Base-by-base conservation (phyloP, 2,329 filamentous ascomycete species). In the Dactylellina drechsleri region DNA sequence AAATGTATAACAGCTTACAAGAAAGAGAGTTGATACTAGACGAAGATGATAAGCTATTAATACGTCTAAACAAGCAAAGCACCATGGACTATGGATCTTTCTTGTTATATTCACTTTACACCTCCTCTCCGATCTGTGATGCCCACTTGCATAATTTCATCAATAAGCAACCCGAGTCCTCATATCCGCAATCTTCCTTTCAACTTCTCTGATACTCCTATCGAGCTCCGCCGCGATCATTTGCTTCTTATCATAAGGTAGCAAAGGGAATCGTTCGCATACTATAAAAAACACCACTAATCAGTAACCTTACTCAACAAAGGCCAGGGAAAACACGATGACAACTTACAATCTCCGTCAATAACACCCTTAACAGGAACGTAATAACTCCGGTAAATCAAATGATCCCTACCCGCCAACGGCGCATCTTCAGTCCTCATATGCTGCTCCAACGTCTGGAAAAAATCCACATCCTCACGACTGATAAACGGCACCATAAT, bases 381-480 rank as follows among this genome's bases (percentile, higher is more conserved):
- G 82, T 98, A 99, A 83, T 98, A 99, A 77, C 93, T 90, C 77
- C 96, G 87, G 82, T 96, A 99, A 80, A 97, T 96, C 53, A 99
- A 85, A 82, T 99, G 95, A 82, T 99, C 96, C 77, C 96, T 87
- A 49, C 95, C 96, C 18, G 92, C 92, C 54, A 99, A 84, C 6
- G 94, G 94, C 41, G 93, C 87, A 80, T 97, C 93, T 80, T 97
- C 92, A 12, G 87, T 88, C 56, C 94, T 88, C 81, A 99, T 86
- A 80, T 96, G 92, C 80, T 91, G 89, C 83, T 99, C 95, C 23
- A 99, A 86, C 76, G 88, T 92, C 82, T 97, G 93, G 87, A 99
- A 99, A 83, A 99, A 98, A 82, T 98, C 95, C 58, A 96, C 92
- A 79, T 98, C 94, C 80, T 98, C 93, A 43, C 96, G 91, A 77